phyloP scores from a whole-genome alignment of 1,284 basidiomycete species.

The Cryptococcus sp. region DNA sequence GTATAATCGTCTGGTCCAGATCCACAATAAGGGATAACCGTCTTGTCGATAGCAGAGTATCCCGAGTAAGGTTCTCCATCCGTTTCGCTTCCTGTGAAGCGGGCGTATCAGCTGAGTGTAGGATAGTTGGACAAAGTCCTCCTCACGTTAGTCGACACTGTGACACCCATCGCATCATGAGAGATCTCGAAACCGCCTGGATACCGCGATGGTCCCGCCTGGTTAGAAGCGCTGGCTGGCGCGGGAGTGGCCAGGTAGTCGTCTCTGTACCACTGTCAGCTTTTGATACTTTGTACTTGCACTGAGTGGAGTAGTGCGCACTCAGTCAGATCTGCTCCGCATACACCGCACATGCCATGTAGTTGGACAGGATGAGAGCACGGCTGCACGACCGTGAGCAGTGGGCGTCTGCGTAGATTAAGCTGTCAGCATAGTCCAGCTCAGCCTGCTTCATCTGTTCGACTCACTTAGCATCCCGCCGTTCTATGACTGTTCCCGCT shows the following conservation, averaged over 20 bases:
- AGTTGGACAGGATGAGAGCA: conserved; percentile 94
- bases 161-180: conserved; percentile 52
- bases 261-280: conserved; percentile 57
- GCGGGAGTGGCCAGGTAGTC: conserved; percentile 85
- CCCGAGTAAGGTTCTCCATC: conserved; percentile 78
- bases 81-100: conserved; percentile 78
- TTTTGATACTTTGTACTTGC: background rate
- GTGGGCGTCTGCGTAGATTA: conserved; percentile 48
- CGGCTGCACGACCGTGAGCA: conserved; percentile 72
- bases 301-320: conserved; percentile 55
- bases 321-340: conserved; percentile 91
- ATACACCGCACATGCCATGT: conserved; percentile 86
- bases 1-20: conserved; percentile 97
- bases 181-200: conserved; percentile 49
- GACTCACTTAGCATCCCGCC: conserved; percentile 35
- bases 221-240: conserved; percentile 78
- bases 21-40: conserved; percentile 96
- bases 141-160: conserved; percentile 52
- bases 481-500: conserved; percentile 38
- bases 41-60: conserved; percentile 70
- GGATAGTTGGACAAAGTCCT: background rate
- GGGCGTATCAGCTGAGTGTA: conserved; percentile 56
- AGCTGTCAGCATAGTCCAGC: conserved; percentile 44
- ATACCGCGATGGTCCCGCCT: conserved; percentile 37
- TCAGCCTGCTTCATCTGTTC: conserved; percentile 44